Conservation (phyloP, 2,329 filamentous ascomycete species). For the Esteya vermicola region DNA sequence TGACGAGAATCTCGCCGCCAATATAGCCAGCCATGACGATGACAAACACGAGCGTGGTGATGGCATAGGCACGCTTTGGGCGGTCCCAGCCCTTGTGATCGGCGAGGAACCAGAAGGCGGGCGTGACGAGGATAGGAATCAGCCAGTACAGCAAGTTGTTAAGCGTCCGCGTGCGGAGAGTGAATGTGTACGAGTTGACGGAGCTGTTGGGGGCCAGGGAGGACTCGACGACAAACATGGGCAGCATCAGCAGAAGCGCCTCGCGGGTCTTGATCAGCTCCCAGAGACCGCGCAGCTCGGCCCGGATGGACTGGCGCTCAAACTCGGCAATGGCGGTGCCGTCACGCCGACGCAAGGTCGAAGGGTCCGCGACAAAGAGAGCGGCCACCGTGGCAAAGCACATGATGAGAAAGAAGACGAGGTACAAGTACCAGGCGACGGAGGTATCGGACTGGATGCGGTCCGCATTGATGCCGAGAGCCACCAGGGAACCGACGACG, state of each 20-base stretch:
- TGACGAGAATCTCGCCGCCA: not conserved
- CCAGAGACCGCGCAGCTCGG: not conserved
- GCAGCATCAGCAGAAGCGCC: not conserved
- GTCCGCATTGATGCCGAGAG: not conserved
- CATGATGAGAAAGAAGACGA: slow-evolving; percentile 2
- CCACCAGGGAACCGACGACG: slow-evolving; percentile 1
- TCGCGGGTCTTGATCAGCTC: not conserved
- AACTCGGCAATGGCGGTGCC: slow-evolving; percentile 1
- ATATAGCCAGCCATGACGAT: slow-evolving; percentile 1
- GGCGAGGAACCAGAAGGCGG: not conserved
- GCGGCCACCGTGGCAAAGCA: not conserved
- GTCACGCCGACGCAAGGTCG: not conserved
- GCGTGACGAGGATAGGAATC: not conserved
- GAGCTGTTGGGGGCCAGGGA: not conserved
- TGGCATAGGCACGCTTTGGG: not conserved
- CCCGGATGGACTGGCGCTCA: not conserved
- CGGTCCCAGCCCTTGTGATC: not conserved
- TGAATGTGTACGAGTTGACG: slow-evolving; percentile 1
- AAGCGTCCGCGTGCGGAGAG: slow-evolving; percentile 1
- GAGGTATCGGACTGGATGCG: not conserved
- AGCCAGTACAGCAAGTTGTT: slow-evolving; percentile 2
- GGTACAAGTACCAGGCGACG: slow-evolving; percentile 2
- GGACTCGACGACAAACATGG: slow-evolving; percentile 1
- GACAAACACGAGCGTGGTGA: not conserved
- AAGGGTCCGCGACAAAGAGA: not conserved